Percentiles rank a stretch among this genome's conserved stretches.
Evolutionary conservation across 2,329 filamentous ascomycete genomes (phyloP).

Genomic region (Saccharata proteae): DNA sequence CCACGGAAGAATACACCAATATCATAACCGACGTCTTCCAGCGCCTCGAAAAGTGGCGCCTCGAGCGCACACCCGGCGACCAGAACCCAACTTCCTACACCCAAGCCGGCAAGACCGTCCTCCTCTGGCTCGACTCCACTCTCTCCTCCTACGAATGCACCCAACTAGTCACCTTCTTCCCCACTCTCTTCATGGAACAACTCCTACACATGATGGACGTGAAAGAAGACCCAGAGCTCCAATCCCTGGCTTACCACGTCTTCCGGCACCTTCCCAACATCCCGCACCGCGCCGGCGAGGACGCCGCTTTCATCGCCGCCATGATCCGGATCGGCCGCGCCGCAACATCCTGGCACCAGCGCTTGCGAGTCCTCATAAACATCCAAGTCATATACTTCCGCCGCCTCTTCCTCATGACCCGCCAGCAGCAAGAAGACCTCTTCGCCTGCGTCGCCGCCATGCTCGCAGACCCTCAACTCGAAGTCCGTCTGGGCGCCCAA

Average conservation of each 20-base stretch:
- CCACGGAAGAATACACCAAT: slow-evolving; percentile 58
- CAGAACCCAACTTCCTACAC: slow-evolving; percentile 93
- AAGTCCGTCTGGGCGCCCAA: slow-evolving; percentile 86
- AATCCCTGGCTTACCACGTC: slow-evolving; percentile 88
- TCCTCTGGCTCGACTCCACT: slow-evolving; percentile 88
- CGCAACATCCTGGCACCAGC: slow-evolving; percentile 87
- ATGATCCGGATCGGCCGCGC: slow-evolving; percentile 80
- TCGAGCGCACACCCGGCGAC: slow-evolving; percentile 71
- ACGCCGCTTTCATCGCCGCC: slow-evolving; percentile 69
- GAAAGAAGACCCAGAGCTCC: slow-evolving; percentile 93
- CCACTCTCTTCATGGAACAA: slow-evolving; percentile 77
- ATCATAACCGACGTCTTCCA: slow-evolving; percentile 66
- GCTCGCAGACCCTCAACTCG: slow-evolving; percentile 82
- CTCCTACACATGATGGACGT: slow-evolving; percentile 99
- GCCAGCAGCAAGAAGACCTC: slow-evolving; percentile 62
- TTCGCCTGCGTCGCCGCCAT: slow-evolving; percentile 93
- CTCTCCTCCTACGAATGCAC: slow-evolving; percentile 88
- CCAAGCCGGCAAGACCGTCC: slow-evolving; percentile 86
- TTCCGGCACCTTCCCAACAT: slow-evolving; percentile 95
- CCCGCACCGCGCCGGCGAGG: slow-evolving; percentile 77
- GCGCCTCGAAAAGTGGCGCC: slow-evolving; percentile 76
- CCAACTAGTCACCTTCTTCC: slow-evolving; percentile 83
- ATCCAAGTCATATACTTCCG: slow-evolving; percentile 99
- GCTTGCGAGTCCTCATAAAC: slow-evolving; percentile 86
- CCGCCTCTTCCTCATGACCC: slow-evolving; percentile 74